Evolutionary conservation across 257 asterid genomes (phyloP), one percentile per base, ranked within the genome.

Genomic region (Linaria vulgaris): DNA sequence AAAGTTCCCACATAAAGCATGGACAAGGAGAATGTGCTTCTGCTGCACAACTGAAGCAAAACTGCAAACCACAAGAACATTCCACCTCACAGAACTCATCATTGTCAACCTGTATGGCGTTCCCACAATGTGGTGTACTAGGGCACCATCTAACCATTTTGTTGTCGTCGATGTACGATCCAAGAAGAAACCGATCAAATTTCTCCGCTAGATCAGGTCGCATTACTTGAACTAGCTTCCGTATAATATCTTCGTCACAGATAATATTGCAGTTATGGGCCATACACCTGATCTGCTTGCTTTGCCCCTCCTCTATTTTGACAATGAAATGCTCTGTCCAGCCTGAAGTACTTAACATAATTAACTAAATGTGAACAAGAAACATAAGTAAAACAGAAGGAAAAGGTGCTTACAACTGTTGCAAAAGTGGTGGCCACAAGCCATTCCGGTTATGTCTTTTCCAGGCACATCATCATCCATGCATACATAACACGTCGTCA

Each of bases 131-230:
- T 14, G 97, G 97, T 30, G 69, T 71, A 45, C 97, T 87, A 6
- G 96, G 97, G 76, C 96, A 90, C 97, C 97, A 90, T 67, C 85
- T 85, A 59, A 87, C 97, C 97, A 83, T 90, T 72, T 79, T 85
- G 77, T 90, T 90, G 78, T 90, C 97, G 75, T 90, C 97, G 50
- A 90, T 85, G 72, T 90, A 90, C 6, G 97, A 90, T 74, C 85
- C 96, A 8, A 87, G 88, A 55, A 90, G 96, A 79, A 82, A 83
- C 13, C 95, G 74, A 51, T 90, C 97, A 65, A 90, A 90, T 68
- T 85, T 90, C 75, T 76, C 85, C 1, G 90, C 97, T 47, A 90
- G 73, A 75, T 82, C 90, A 12, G 86, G 90, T 59, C 83, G 85
- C 50, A 75, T 76, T 74, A 62, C 49, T 25, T 84, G 73, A 43